Evolutionary conservation across 306 rosid species (phyloP).

Genomic region (Luffa aegyptiaca): DNA sequence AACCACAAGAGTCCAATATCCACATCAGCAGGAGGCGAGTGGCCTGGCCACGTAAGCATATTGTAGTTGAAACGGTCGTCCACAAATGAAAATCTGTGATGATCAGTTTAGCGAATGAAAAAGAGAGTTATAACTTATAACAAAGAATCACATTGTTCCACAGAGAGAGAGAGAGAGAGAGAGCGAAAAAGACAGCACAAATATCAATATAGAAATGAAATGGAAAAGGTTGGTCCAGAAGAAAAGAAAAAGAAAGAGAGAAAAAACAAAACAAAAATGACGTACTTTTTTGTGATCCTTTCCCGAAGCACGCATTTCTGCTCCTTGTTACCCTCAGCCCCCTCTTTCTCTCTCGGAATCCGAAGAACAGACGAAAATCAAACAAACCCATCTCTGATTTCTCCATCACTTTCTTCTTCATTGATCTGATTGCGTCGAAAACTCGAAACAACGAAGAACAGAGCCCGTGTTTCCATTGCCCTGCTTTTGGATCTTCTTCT

Average conservation of each 20-base stretch:
- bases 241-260: background rate
- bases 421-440: background rate
- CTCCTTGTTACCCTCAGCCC: background rate
- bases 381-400: background rate
- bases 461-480: background rate
- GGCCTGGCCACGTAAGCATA: background rate
- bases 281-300: slow-evolving; percentile 3
- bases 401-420: background rate
- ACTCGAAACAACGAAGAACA: background rate
- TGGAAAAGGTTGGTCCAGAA: slow-evolving; percentile 3
- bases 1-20: background rate
- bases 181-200: background rate
- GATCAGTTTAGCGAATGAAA: background rate
- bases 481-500: slow-evolving; percentile 2
- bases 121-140: background rate
- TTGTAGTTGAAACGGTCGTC: background rate
- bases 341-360: background rate
- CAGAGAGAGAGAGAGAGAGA: background rate
- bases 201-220: background rate
- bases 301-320: slow-evolving; percentile 9
- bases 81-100: background rate
- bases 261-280: background rate
- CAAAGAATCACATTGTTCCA: background rate
- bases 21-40: background rate
- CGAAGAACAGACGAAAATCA: background rate